Base-by-base conservation (phyloP, 139 green algal species). In the Closterium sp. region DNA sequence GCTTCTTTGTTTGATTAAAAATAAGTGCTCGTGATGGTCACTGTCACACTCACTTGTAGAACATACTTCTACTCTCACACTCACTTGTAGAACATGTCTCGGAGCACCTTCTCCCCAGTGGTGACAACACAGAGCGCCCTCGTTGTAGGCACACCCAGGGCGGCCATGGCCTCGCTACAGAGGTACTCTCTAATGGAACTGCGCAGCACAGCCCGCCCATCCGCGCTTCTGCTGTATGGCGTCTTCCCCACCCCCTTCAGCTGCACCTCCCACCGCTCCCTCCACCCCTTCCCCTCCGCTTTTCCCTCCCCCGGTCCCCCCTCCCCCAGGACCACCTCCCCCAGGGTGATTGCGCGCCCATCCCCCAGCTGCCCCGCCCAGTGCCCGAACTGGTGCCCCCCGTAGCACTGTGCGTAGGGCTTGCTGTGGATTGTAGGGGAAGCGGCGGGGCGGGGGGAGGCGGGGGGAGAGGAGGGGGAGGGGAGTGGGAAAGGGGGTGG, bases 191-290 rank as follows among this genome's bases (percentile, higher is more conserved):
- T 89, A 1, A 99, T 81, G 90, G 88, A 96, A 64, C 95, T 97
- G 34, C 97, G 93, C 93, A 99, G 95, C 81, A 99, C 98, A 9
- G 98, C 98, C 21, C 64, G 36, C 28, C 92, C 92, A 31, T 94
- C 92, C 28, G 92, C 92, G 16, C 96, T 94, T 81, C 97, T 95
- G 36, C 94, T 97, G 95, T 99, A 99, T 0, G 97, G 97, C n/a
- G 97, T 99, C 86, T 93, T 96, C n/a, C 97, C 97, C 0, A 97
- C 97, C 32, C 97, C 97, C 94, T 98, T 99, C n/a, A 99, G 95
- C 96, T 99, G 97, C 89, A 99, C 91, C 95, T 99, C 97, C 96
- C 96, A 98, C 25, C 94, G 93, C 84, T 95, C 35, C 83, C 7
- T 76, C 55, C 55, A 76, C 55, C 55, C 55, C 55, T 76, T 76